phyloP scores from a whole-genome alignment of 345 rosid genomes.

The Boechera stricta region DNA sequence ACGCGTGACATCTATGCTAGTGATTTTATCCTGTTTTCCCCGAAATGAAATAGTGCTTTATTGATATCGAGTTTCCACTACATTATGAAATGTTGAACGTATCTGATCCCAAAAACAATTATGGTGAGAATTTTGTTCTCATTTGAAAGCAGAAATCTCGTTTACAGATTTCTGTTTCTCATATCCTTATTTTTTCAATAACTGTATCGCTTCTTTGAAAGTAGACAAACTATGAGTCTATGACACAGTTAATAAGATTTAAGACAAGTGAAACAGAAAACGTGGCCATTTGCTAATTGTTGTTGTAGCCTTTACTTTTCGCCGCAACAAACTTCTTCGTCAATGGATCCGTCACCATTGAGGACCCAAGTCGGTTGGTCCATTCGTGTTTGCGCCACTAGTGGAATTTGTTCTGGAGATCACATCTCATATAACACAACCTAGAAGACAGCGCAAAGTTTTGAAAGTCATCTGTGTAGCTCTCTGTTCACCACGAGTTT shows the following conservation, averaged over 20 bases:
- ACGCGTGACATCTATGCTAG: neutral
- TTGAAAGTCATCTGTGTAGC: too few species aligned
- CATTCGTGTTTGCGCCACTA: too few species aligned
- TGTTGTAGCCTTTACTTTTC: neutral
- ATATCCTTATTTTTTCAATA: too few species aligned
- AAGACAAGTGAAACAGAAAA: neutral
- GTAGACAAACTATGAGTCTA: neutral
- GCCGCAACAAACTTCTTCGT: too few species aligned
- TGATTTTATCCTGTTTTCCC: neutral
- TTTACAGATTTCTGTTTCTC: too few species aligned
- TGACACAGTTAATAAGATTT: neutral
- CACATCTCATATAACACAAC: too few species aligned
- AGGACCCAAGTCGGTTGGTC: neutral
- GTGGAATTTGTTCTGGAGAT: too few species aligned
- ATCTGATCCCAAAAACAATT: neutral
- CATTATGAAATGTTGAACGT: neutral
- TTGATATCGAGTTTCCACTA: neutral
- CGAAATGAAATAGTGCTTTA: neutral
- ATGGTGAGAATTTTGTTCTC: neutral
- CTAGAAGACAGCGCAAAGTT: too few species aligned
- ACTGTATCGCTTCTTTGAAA: neutral
- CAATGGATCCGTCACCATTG: too few species aligned
- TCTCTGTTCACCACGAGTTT: too few species aligned
- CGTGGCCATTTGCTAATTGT: neutral
- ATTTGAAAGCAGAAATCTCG: too few species aligned